Evolutionary conservation across 805 yeast genomes (phyloP).

Genomic region (Cyberlindnera sargentensis): DNA sequence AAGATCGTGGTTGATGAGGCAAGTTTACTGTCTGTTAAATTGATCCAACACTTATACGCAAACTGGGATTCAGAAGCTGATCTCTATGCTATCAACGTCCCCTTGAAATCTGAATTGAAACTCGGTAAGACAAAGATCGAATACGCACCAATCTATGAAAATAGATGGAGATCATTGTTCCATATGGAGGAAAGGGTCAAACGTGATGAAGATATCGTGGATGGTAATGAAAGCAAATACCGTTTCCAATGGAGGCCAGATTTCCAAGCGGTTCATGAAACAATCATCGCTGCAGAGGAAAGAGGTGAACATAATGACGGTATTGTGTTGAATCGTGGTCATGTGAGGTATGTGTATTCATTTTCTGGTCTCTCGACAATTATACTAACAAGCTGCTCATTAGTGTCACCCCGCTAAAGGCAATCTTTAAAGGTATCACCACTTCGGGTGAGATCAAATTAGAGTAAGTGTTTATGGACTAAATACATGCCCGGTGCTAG

Average conservation of each 20-base stretch:
- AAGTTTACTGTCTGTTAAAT: constrained; percentile 54
- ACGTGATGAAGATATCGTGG: constrained; percentile 38
- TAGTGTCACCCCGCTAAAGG: constrained; percentile 66
- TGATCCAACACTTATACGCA: constrained; percentile 50
- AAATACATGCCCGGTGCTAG: background rate
- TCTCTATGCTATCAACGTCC: constrained; percentile 78
- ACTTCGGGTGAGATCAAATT: constrained; percentile 55
- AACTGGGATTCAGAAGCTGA: constrained; percentile 59
- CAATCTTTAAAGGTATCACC: constrained; percentile 52
- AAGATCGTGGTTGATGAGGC: constrained; percentile 44
- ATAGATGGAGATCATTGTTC: constrained; percentile 71
- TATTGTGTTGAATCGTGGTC: constrained; percentile 25
- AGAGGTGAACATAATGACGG: constrained; percentile 23
- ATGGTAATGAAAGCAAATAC: constrained; percentile 35
- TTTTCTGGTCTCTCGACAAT: background rate
- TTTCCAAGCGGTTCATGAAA: constrained; percentile 57
- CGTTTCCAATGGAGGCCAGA: constrained; percentile 81
- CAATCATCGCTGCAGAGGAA: constrained; percentile 32
- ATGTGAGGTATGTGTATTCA: constrained; percentile 20
- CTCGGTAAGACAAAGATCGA: constrained; percentile 51
- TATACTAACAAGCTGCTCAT: constrained; percentile 24
- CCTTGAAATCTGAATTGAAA: constrained; percentile 50
- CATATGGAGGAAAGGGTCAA: constrained; percentile 11
- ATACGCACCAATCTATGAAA: constrained; percentile 75
- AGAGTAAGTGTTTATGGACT: constrained; percentile 16